Percentiles rank a stretch among this genome's conserved stretches.
phyloP scores from a whole-genome alignment of 1,284 basidiomycete species.

The Malassezia restricta region DNA sequence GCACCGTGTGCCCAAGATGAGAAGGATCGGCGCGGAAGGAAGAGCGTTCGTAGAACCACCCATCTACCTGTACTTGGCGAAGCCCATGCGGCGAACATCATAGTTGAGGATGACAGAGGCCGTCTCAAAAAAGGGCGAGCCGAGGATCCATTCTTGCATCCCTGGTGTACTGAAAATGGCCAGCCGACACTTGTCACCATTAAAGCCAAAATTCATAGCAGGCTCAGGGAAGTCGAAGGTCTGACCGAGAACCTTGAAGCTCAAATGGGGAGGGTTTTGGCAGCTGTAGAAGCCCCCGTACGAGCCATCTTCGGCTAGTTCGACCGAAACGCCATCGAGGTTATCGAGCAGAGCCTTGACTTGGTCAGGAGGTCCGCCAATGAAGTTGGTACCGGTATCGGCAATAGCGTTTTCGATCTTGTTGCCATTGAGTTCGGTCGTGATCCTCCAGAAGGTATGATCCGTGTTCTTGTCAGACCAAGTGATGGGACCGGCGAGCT shows the following conservation, averaged over 20 bases:
- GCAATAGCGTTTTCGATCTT: conserved; percentile 48
- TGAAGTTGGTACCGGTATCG: conserved; percentile 51
- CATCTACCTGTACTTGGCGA: conserved; percentile 32
- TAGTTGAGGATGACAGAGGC: conserved; percentile 47
- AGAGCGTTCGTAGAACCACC: no score
- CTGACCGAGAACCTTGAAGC: conserved; percentile 44
- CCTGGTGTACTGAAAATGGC: conserved; percentile 22
- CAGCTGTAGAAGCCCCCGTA: conserved; percentile 41
- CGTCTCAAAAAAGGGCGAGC: conserved; percentile 42
- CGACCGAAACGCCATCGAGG: conserved; percentile 48
- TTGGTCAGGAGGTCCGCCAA: conserved; percentile 46
- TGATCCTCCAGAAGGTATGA: conserved; percentile 40
- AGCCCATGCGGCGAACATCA: conserved; percentile 47
- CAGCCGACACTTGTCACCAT: neutral
- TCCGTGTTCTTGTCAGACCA: conserved; percentile 45
- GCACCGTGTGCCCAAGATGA: no score
- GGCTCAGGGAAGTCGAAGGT: conserved; percentile 19
- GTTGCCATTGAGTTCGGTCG: conserved; percentile 30
- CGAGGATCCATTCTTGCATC: conserved; percentile 47
- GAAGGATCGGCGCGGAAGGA: no score
- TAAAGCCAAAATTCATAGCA: conserved; percentile 16
- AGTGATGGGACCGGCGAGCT: conserved; percentile 41
- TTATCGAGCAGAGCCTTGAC: conserved; percentile 49
- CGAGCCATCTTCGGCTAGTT: conserved; percentile 31
- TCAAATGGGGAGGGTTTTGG: conserved; percentile 31